Base-by-base conservation (phyloP, 352 stramenopile genomes). In the Globisporangium solare region DNA sequence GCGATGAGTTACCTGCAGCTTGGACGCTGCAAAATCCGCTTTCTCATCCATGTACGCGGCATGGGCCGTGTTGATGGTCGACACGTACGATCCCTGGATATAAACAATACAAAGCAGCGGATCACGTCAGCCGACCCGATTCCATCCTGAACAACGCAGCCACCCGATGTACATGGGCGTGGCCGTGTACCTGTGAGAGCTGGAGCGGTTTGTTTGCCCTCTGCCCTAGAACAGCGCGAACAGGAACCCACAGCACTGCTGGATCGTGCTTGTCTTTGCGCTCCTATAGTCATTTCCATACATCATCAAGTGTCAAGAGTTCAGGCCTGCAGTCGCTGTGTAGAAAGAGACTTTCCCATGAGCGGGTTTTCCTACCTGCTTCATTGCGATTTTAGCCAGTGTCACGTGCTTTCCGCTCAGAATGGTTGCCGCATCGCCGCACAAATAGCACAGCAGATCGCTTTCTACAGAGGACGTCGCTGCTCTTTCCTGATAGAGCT, bases 361-460 rank as follows among this genome's bases (percentile, higher is more conserved):
- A 35, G 5, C 27, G 17, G 18, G 2, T 8, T 35, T 14, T 27
- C 24, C 1, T 56, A 70, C 66, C 66, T 74, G 69, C 17, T 74
- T 67, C 14, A 59, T 37, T 42, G 53, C 66, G 3, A 84, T 61
- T 46, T 58, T 47, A 14, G 66, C 37, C 31, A 67, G 47, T 20
- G 21, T 40, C 21, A 64, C 20, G 14, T 47, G 31, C 35, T 67
- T 67, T 3, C 10, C 37, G n/a, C 14, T n/a, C 43, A 50, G 22
- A 15, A 63, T 39, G 7, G 47, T 14, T 4, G 55, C 55, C 8
- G 40, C 56, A 13, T 74, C 58, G 11, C 73, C 73, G 42, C 63
- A 67, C 21, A 83, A 43, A 61, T 70, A 88, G 42, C 76, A 83
- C 14, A 86, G 14, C 3, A 74, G 41, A 20, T 64, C 37, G 42